Base-by-base conservation (phyloP, 2,329 filamentous ascomycete species). In the Kalmusia sp. region DNA sequence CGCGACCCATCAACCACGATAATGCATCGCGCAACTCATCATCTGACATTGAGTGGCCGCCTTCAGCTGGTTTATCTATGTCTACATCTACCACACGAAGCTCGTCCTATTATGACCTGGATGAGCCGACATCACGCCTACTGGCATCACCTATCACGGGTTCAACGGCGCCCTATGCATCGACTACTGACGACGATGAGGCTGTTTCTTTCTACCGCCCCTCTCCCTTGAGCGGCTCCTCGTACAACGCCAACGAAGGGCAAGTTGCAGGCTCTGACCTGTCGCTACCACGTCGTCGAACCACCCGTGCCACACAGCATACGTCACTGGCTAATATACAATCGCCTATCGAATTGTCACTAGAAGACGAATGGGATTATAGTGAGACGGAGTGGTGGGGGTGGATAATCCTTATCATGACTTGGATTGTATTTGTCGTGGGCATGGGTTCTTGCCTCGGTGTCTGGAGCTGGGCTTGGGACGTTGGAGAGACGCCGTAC, bases 381-480 rank as follows among this genome's bases (percentile, higher is more conserved):
- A 86, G 88, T 35, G 93, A 97, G 77, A 99, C 95, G 0, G 93
- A 95, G 67, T 96, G 91, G 87, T 99, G 95, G 93, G 95, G 95
- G 0, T 99, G 93, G 92, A 88, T 96, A 6, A 89, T 99, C 41
- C 80, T 99, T 27, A 79, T 90, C 34, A 88, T 91, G 40, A 99
- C 96, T 0, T 99, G 96, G 95, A 79, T 96, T 38, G 92, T 97
- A 22, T 98, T 99, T 72, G 92, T 98, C 17, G 86, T 95, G 0
- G 95, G 95, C 27, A 98, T 99, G 90, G 95, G 95, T 48, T 96
- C 91, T 45, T 97, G 92, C 73, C 83, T 98, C 39, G 93, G 90
- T 19, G 87, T 98, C 19, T 99, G 95, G 95, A 95, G 88, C 74
- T 99, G 95, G 95, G 95, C 95, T 2, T 99, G 95, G 95, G 93